These are phyloP conservation scores for Pseudogymnoascus pannorum DNA, from an alignment of 2,329 filamentous ascomycete species.

Conservation along the genomic window DNA sequence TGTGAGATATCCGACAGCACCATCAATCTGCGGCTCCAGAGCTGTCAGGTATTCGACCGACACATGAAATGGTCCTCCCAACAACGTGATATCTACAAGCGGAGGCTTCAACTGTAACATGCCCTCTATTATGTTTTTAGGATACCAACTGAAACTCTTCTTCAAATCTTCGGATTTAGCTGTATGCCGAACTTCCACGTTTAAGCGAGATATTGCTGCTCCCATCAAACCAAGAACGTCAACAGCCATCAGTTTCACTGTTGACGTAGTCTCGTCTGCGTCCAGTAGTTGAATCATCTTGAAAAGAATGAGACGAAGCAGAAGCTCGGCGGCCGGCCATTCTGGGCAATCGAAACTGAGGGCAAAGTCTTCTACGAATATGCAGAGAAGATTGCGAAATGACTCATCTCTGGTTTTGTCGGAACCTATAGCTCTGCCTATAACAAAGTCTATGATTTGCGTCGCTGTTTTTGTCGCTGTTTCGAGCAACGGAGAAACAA, in stretches of 20 bases:
- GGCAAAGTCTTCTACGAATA: slow-evolving; percentile 89
- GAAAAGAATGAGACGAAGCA: slow-evolving; percentile 66
- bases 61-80: too few species aligned
- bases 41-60: too few species aligned
- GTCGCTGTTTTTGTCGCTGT: slow-evolving; percentile 63
- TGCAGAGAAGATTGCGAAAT: slow-evolving; percentile 82
- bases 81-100: too few species aligned
- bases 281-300: slow-evolving; percentile 73
- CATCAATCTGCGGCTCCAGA: too few species aligned
- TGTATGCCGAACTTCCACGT: too few species aligned
- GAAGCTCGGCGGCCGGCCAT: slow-evolving; percentile 81
- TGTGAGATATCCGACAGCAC: too few species aligned
- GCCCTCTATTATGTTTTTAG: too few species aligned
- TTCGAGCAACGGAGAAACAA: too few species aligned
- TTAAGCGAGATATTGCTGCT: slow-evolving; percentile 73
- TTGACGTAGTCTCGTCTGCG: slow-evolving; percentile 66
- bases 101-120: too few species aligned
- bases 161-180: too few species aligned
- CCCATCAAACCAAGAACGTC: slow-evolving; percentile 80
- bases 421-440: slow-evolving; percentile 79
- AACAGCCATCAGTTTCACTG: slow-evolving; percentile 81
- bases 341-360: slow-evolving; percentile 77
- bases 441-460: slow-evolving; percentile 73
- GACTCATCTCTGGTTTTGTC: too few species aligned
- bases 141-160: too few species aligned